phyloP scores from a whole-genome alignment of 2,329 filamentous ascomycete species.

The Byssochlamys sp. region DNA sequence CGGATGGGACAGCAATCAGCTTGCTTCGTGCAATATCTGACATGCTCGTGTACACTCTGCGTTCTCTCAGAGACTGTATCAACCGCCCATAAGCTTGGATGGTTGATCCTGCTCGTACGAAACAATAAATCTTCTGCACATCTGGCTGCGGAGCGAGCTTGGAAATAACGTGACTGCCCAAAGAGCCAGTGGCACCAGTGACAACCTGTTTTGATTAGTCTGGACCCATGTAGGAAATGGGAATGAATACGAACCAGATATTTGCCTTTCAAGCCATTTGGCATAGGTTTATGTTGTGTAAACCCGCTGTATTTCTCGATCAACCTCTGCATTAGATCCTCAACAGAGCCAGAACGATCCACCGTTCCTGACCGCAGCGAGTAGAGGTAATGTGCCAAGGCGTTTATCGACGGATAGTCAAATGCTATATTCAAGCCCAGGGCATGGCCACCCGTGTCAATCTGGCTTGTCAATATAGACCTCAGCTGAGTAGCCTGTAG shows the following conservation, averaged over 20 bases:
- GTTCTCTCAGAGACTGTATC: slow-evolving; percentile 31
- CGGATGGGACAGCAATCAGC: slow-evolving; percentile 40
- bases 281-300: slow-evolving; percentile 14
- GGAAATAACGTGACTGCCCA: slow-evolving; percentile 51
- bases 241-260: slow-evolving; percentile 14
- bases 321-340: slow-evolving; percentile 38
- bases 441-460: slow-evolving; percentile 40
- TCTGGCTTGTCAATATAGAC: slow-evolving; percentile 40
- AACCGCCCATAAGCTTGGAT: slow-evolving; percentile 39
- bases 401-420: slow-evolving; percentile 44
- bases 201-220: slow-evolving; percentile 31
- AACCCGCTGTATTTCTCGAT: slow-evolving; percentile 38
- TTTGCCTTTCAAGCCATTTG: slow-evolving; percentile 11
- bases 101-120: slow-evolving; percentile 42
- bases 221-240: background rate
- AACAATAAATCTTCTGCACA: slow-evolving; percentile 45
- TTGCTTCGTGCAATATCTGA: slow-evolving; percentile 20
- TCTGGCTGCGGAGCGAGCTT: slow-evolving; percentile 27
- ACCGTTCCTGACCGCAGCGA: slow-evolving; percentile 32
- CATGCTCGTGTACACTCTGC: slow-evolving; percentile 22
- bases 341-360: slow-evolving; percentile 24
- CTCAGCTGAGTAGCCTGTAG: slow-evolving; percentile 51
- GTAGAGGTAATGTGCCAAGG: slow-evolving; percentile 38
- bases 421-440: slow-evolving; percentile 51
- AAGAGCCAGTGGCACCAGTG: slow-evolving; percentile 57